A percentile compares a stretch with the other conserved stretches of the same genome.
Evolutionary conservation across 148 eudicot species (phyloP).

Genomic region (Suaeda aralocaspica): DNA sequence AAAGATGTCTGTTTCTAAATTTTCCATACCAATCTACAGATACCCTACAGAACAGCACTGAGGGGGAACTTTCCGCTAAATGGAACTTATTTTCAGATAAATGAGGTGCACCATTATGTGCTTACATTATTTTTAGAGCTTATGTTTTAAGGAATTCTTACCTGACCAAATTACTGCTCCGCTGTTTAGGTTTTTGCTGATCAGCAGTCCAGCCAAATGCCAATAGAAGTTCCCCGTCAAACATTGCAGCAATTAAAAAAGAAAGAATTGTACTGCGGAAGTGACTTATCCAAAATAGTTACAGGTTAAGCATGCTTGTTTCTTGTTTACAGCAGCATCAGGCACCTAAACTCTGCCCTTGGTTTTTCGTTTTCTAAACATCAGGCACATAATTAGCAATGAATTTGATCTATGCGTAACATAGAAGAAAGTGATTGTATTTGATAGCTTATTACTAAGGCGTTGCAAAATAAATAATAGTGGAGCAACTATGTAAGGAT

Average conservation of each 20-base stretch:
- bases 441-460: no score
- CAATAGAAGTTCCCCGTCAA: constrained; percentile 17
- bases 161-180: background rate
- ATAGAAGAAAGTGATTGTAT: background rate
- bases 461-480: no score
- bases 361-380: background rate
- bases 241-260: constrained; percentile 9
- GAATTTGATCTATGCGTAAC: background rate
- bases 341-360: background rate
- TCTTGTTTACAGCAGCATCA: background rate
- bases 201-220: constrained; percentile 19
- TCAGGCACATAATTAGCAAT: no score
- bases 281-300: constrained; percentile 10
- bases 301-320: constrained; percentile 18
- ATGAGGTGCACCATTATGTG: constrained; percentile 33
- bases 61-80: constrained; percentile 49
- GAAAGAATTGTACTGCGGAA: constrained; percentile 23
- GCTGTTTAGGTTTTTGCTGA: constrained; percentile 28
- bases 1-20: background rate
- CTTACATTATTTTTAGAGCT: background rate
- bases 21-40: constrained; percentile 16
- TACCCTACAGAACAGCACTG: constrained; percentile 46
- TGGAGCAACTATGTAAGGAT: no score
- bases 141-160: background rate
- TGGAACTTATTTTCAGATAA: constrained; percentile 49